Percentiles rank a stretch among this genome's conserved stretches.
phyloP scores from a whole-genome alignment of 306 rosid genomes.

The Castanea sativa region DNA sequence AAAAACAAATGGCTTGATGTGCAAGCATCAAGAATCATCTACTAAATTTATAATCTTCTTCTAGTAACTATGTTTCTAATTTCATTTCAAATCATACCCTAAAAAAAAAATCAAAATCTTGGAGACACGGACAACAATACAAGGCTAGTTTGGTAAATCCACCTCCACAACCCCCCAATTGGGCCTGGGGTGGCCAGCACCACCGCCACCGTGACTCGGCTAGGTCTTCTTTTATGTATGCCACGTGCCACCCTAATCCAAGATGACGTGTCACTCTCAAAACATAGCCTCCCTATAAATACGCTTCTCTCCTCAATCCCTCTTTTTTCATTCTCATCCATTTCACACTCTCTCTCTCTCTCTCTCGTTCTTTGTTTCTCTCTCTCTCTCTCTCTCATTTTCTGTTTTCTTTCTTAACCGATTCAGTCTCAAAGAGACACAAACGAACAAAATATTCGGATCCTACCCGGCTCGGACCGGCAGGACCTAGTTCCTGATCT shows the following conservation, averaged over 20 bases:
- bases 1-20: background rate
- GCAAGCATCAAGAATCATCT: background rate
- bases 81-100: background rate
- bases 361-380: background rate
- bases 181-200: slow-evolving; percentile 10
- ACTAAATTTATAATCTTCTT: background rate
- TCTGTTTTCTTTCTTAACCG: background rate
- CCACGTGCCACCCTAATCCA: slow-evolving; percentile 19
- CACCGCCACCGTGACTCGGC: background rate
- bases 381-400: background rate
- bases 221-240: background rate
- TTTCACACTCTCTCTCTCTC: slow-evolving; percentile 13
- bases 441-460: background rate
- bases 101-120: too few species aligned
- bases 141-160: slow-evolving; percentile 9
- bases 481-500: too few species aligned
- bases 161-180: background rate
- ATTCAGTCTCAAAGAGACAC: background rate
- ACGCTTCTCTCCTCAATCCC: background rate
- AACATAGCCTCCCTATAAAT: slow-evolving; percentile 81
- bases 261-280: slow-evolving; percentile 56
- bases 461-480: background rate
- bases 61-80: background rate
- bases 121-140: too few species aligned
- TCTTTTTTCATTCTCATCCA: slow-evolving; percentile 61